Evolutionary conservation across 257 asterid genomes (phyloP), one percentile per base, ranked within the genome.

Genomic region (Forsythia suspensa): DNA sequence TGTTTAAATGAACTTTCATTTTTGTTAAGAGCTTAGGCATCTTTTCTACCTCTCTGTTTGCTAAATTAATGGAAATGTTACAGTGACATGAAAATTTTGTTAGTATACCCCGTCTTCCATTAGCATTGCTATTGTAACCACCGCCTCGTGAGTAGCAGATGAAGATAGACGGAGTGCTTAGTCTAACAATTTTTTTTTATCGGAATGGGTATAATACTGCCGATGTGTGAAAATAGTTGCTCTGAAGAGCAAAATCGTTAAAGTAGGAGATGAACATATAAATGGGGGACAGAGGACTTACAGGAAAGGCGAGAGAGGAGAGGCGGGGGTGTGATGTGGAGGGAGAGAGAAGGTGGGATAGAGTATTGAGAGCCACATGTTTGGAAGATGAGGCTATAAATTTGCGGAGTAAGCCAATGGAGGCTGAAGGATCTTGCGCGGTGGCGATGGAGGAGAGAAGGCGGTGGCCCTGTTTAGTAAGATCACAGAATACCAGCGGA

Each of bases 311-410:
- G 73, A 93, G 74, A 42, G 87, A 82, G 70, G 92, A 85, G 84
- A 89, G 86, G 21, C 86, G 94, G 44, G 89, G 85, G 75, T 79
- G 85, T 76, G 87, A 46, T 70, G 82, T 76, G 78, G 89, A 77
- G 29, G 95, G 90, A 73, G 96, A 91, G 83, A 95, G 89, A 71
- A 95, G 88, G 70, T 93, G 94, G 61, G 97, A 88, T 78, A 93
- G 95, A 52, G 96, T 89, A 82, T 80, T 84, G 85, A 93, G 90
- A 61, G 90, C 88, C 6, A 89, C 96, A 77, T 90, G 91, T 80
- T 93, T 91, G 82, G 97, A 80, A 20, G 95, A 87, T 2, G 99
- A 88, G 36, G 83, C 85, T 0, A 91, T 92, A 80, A 95, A 95
- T 86, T 91, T 93, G 76, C 92, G 93, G 78, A 93, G 90, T n/a